Conservation (phyloP, 2,329 filamentous ascomycete genomes). For the Phialemonium atrogriseum region DNA sequence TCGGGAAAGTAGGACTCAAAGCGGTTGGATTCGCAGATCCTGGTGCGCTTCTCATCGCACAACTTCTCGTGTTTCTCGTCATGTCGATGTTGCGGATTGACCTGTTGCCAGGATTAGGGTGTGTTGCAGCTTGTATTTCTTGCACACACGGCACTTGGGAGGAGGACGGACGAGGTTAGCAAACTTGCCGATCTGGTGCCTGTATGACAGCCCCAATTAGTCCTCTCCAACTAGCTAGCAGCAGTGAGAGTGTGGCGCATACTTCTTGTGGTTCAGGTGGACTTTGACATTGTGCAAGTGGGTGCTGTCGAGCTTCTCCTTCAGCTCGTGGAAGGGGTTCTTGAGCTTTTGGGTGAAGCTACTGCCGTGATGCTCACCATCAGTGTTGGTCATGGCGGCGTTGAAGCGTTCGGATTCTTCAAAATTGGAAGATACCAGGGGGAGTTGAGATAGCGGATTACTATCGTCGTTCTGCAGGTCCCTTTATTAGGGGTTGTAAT, state of each 20-base stretch:
- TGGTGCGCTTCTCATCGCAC: constrained; percentile 72
- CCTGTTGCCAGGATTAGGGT: constrained; percentile 25
- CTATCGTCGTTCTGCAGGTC: no score
- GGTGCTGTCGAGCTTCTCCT: constrained; percentile 45
- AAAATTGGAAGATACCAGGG: no score
- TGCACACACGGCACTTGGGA: neutral
- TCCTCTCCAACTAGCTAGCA: no score
- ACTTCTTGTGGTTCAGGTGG: constrained; percentile 52
- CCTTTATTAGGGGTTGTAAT: no score
- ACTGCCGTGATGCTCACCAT: constrained; percentile 14
- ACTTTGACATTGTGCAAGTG: constrained; percentile 51
- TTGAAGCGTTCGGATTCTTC: no score
- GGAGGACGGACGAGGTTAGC: constrained; percentile 46
- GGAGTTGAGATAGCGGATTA: no score
- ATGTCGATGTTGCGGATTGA: constrained; percentile 86
- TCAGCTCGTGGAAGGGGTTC: constrained; percentile 34
- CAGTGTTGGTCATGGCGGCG: constrained; percentile 5
- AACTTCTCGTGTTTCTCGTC: constrained; percentile 85
- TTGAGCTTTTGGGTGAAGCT: constrained; percentile 40
- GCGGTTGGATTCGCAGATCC: constrained; percentile 65
- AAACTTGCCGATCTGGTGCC: constrained; percentile 54
- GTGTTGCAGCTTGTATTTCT: no score
- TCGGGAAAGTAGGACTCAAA: constrained; percentile 90
- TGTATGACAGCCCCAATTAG: constrained; percentile 12
- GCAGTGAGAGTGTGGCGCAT: constrained; percentile 1